Percentiles rank a stretch among this genome's conserved stretches.
Evolutionary conservation across 192 early-diverging fungal species (phyloP).

Genomic region (Coemansia interrupta): DNA sequence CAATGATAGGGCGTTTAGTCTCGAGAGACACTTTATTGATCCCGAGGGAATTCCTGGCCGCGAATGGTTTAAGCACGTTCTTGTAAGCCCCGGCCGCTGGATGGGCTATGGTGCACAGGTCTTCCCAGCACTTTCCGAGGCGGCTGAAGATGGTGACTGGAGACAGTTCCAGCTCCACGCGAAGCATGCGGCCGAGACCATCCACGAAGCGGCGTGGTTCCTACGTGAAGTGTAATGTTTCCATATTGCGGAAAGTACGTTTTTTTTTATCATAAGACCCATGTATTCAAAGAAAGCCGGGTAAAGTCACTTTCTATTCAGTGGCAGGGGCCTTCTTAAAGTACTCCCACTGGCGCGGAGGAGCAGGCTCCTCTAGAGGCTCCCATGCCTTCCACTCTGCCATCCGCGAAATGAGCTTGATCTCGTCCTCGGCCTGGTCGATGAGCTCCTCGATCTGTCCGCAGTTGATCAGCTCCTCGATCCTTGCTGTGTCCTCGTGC

Average conservation of each 20-base stretch:
- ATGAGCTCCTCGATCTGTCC: conserved; percentile 95
- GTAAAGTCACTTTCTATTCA: conserved; percentile 14
- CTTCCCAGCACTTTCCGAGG: conserved; percentile 58
- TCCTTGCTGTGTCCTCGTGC: conserved; percentile 66
- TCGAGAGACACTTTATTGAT: conserved; percentile 61
- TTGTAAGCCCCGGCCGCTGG: conserved; percentile 59
- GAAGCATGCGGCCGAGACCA: conserved; percentile 29
- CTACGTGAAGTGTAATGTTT: conserved; percentile 28
- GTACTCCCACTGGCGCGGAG: conserved; percentile 82
- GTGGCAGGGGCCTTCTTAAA: conserved; percentile 40
- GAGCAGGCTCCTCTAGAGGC: conserved; percentile 70
- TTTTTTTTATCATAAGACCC: neutral
- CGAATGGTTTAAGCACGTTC: conserved; percentile 62
- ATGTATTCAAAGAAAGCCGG: neutral
- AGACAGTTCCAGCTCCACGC: conserved; percentile 23
- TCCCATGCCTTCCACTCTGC: conserved; percentile 90
- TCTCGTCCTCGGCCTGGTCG: conserved; percentile 81
- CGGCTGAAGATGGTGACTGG: conserved; percentile 40
- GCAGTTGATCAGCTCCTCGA: conserved; percentile 71
- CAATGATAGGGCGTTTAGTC: conserved; percentile 50
- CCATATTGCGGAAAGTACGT: neutral
- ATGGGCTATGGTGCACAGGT: conserved; percentile 52
- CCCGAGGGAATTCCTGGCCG: conserved; percentile 57
- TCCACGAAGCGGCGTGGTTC: conserved; percentile 50
- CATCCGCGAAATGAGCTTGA: conserved; percentile 77